A percentile compares a stretch with the other conserved stretches of the same genome.
phyloP scores from a whole-genome alignment of 108 stramenopile species.

The Cylindrotheca closterium region DNA sequence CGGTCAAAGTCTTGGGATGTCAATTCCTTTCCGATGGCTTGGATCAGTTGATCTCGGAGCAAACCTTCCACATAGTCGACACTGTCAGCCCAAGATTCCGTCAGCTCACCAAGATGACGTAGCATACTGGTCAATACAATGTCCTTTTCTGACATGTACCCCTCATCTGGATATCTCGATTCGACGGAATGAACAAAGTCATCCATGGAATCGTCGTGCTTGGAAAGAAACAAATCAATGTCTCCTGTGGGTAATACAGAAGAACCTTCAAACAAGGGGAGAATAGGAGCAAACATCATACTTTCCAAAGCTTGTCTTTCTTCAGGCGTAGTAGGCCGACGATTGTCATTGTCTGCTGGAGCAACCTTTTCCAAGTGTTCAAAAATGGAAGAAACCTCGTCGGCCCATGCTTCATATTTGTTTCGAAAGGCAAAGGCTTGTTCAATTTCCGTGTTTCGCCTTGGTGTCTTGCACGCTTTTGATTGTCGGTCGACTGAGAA shows the following conservation, averaged over 20 bases:
- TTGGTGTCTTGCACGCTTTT: constrained; percentile 55
- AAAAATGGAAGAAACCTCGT: constrained; percentile 11
- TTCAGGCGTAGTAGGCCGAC: constrained; percentile 4
- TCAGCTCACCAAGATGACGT: not conserved
- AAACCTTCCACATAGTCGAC: constrained; percentile 62
- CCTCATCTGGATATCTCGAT: constrained; percentile 14
- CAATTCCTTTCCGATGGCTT: constrained; percentile 77
- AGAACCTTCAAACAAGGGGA: constrained; percentile 54
- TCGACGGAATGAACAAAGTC: constrained; percentile 13
- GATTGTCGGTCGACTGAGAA: constrained; percentile 51
- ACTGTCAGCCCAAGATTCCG: not conserved
- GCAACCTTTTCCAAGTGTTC: constrained; percentile 14
- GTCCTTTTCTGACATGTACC: constrained; percentile 31
- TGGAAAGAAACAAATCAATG: constrained; percentile 30
- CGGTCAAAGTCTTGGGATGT: constrained; percentile 53
- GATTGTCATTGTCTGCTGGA: constrained; percentile 1
- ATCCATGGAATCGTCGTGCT: constrained; percentile 37
- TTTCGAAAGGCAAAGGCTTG: constrained; percentile 51
- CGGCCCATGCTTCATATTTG: constrained; percentile 32
- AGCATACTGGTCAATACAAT: constrained; percentile 12
- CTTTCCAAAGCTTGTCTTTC: not conserved
- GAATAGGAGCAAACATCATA: constrained; percentile 52
- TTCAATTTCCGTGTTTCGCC: constrained; percentile 58
- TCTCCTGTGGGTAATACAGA: constrained; percentile 32
- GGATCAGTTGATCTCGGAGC: constrained; percentile 50